These are phyloP conservation scores for Teratosphaeria destructans DNA, from an alignment of 2,329 filamentous ascomycete genomes.

Conservation along the genomic window DNA sequence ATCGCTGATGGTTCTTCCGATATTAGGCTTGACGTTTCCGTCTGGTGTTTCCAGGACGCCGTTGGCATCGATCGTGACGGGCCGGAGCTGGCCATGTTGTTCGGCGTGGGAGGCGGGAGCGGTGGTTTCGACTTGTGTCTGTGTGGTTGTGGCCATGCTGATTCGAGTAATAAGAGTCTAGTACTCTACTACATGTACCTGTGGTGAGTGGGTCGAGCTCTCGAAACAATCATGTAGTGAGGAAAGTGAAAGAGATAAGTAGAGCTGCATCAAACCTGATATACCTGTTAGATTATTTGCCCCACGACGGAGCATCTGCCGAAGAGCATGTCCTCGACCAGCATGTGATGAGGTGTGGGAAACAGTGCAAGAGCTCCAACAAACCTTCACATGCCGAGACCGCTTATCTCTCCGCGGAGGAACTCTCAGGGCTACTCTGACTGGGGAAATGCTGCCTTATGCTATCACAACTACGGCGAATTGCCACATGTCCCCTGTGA, in stretches of 20 bases:
- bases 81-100: constrained; percentile 16
- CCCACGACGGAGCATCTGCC: not conserved
- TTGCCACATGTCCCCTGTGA: not conserved
- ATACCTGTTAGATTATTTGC: not conserved
- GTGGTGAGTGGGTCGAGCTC: not conserved
- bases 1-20: constrained; percentile 31
- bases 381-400: not conserved
- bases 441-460: not conserved
- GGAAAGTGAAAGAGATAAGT: not conserved
- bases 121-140: constrained; percentile 10
- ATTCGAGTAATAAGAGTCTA: no score
- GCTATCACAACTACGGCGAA: not conserved
- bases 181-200: no score
- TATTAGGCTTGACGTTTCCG: constrained; percentile 25
- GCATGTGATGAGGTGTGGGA: not conserved
- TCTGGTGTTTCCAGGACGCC: constrained; percentile 7
- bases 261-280: not conserved
- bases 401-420: not conserved
- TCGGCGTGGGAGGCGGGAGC: constrained; percentile 12
- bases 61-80: constrained; percentile 18
- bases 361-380: not conserved
- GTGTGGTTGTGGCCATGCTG: constrained; percentile 1
- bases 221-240: not conserved
- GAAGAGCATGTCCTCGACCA: not conserved
- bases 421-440: not conserved